Evolutionary conservation across 2,329 filamentous ascomycete genomes (phyloP), one percentile per base, ranked within the genome.

Genomic region (Rhinocladiella similis): DNA sequence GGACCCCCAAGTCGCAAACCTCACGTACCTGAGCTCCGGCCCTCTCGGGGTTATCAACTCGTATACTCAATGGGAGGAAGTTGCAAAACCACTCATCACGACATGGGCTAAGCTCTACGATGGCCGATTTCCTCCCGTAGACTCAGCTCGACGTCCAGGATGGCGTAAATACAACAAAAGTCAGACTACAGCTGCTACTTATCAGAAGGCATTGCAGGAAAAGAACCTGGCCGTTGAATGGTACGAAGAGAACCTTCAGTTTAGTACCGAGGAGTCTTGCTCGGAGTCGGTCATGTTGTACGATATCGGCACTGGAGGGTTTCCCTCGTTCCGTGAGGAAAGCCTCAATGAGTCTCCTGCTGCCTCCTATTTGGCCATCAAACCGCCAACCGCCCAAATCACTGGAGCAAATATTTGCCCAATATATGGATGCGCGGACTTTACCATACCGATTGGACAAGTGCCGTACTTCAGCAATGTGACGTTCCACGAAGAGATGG

Each of bases 401-500:
- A 49, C 35, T 29, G 39, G 29, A 7, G 38, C 38, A 9, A 41
- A 19, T 41, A 41, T 41, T 10, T 41, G 38, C 38, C 38, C 38
- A 22, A 47, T 54, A 5, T 36, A 46, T 18, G 51, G 46, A n/a
- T 54, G 56, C 46, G 45, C 51, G 12, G 56, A 58, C 20, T 46
- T 55, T 38, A 50, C 47, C 18, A 47, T 53, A 16, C 49, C 57
- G 14, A 54, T 62, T 16, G 57, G 57, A 6, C 57, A 60, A 43
- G 48, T 54, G 18, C 35, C 41, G 19, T 47, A 45, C 22, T 57
- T 72, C 46, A 77, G 74, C 6, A 77, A 72, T 3, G 73, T 81
- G n/a, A 81, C 79, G 0, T 59, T 71, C 0, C 74, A 80, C 53
- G 70, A 71, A 1, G 80, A 83, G 66, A 73, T 75, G 45, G 66